Base-by-base conservation (phyloP, 768 basidiomycete genomes). In the Galerina sulciceps region DNA sequence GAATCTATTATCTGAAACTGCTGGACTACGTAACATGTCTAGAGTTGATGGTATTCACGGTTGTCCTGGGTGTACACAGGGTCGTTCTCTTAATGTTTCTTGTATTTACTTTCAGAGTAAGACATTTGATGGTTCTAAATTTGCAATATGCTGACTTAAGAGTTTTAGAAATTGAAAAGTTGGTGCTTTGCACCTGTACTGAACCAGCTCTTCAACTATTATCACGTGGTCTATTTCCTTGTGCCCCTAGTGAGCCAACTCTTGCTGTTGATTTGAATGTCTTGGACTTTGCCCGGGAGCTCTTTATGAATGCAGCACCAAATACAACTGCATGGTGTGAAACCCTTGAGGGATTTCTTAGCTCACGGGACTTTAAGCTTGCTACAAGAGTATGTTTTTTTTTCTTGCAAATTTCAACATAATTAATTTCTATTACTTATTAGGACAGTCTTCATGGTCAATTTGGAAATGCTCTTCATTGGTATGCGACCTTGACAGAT, bases 241-340 rank as follows among this genome's bases (percentile, higher is more conserved):
- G 26, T 26, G 26, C 26, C 3, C 26, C 26, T 26, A 3, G 26
- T 26, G 4, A 26, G n/a, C 26, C 26, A 26, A 3, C 26, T 26
- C 26, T 26, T 26, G 26, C 26, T 26, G 26, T 26, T 26, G 26
- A 26, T 26, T 26, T 26, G 26, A 26, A 3, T 26, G 26, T 26
- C 6, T 6, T 26, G 3, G 26, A 26, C 26, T 26, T 3, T 26
- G 26, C 26, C 0, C 36, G 44, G 18, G 40, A 60, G 4, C 58
- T 76, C 0, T 75, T 73, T 57, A 38, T 73, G 44, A 65, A 60
- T 45, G 67, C 68, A 1, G 73, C 58, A 0, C 58, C 58, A 2
- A 59, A 59, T 23, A 40, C 38, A 3, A 54, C 53, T 23, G 58
- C 44, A 0, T 70, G 67, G 63, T 63, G 68, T 18, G 60, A 70